phyloP scores from a whole-genome alignment of 2,329 filamentous ascomycete genomes.

The Phialophora tarda region DNA sequence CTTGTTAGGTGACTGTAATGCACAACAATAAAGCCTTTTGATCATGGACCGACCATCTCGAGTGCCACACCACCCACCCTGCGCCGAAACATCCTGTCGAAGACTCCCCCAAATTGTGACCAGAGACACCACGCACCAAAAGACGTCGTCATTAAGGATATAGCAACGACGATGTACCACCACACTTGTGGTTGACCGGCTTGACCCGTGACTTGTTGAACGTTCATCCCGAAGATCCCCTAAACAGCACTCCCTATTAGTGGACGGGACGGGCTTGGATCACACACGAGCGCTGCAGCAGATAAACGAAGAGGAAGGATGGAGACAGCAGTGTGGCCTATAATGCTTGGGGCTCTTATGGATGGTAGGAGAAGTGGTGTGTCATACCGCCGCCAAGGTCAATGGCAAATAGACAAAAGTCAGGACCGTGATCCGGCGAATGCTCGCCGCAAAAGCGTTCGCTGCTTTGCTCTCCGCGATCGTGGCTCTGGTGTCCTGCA shows the following conservation, averaged over 20 bases:
- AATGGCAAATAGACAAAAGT: conserved; percentile 3
- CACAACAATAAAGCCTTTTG: background rate
- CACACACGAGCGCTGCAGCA: background rate
- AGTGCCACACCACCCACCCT: background rate
- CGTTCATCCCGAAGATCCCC: background rate
- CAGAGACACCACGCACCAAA: conserved; percentile 2
- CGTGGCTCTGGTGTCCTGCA: conserved; percentile 8
- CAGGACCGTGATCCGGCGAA: conserved; percentile 3
- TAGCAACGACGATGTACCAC: background rate
- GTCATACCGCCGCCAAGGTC: background rate
- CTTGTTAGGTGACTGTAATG: too few species aligned
- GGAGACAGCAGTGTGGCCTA: background rate
- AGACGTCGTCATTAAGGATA: background rate
- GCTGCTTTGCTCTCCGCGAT: conserved; percentile 3
- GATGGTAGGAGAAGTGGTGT: background rate
- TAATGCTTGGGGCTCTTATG: background rate
- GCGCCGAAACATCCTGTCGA: background rate
- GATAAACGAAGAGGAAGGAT: background rate
- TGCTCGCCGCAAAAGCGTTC: conserved; percentile 1
- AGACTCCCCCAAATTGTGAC: background rate
- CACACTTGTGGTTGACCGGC: background rate
- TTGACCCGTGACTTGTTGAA: conserved; percentile 1
- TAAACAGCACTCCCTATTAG: background rate
- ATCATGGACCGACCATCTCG: background rate
- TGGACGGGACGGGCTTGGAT: background rate